Percentiles rank a stretch among this genome's conserved stretches.
Evolutionary conservation across 2,329 filamentous ascomycete genomes (phyloP).

Genomic region (Monosporascus sp.): DNA sequence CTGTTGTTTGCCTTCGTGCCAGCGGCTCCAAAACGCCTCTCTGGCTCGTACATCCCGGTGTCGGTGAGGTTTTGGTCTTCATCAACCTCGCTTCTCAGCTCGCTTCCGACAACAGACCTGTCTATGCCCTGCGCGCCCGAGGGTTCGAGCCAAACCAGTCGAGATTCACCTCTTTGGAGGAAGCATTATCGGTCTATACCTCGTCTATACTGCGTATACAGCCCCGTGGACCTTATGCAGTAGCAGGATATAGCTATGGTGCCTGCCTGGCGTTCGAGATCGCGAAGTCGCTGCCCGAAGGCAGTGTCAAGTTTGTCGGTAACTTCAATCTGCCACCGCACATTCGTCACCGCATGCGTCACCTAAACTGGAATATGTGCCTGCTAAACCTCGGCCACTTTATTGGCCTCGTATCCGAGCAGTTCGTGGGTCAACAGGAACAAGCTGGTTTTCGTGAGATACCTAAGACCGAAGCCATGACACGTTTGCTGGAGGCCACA

Average conservation of each 20-base stretch:
- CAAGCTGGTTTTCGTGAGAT: background rate
- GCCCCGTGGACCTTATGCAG: slow-evolving; percentile 43
- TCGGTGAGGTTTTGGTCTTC: slow-evolving; percentile 38
- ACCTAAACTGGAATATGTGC: slow-evolving; percentile 32
- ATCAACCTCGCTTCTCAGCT: slow-evolving; percentile 32
- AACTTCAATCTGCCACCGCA: slow-evolving; percentile 44
- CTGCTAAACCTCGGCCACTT: slow-evolving; percentile 37
- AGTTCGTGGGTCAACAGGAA: slow-evolving; percentile 6
- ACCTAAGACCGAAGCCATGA: slow-evolving; percentile 3
- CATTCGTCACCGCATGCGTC: slow-evolving; percentile 37
- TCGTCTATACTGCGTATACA: slow-evolving; percentile 35
- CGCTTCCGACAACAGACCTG: slow-evolving; percentile 31
- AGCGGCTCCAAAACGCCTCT: slow-evolving; percentile 27
- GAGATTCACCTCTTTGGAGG: slow-evolving; percentile 31
- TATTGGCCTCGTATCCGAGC: slow-evolving; percentile 32
- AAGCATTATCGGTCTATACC: slow-evolving; percentile 36
- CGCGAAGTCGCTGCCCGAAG: slow-evolving; percentile 37
- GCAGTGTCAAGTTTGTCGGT: slow-evolving; percentile 38
- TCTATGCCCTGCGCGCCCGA: slow-evolving; percentile 41
- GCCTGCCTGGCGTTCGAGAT: slow-evolving; percentile 46
- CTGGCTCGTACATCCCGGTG: slow-evolving; percentile 36
- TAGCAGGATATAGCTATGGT: slow-evolving; percentile 48
- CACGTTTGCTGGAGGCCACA: slow-evolving; percentile 15
- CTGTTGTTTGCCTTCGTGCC: too few relatives aligned
- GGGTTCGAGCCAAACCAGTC: slow-evolving; percentile 36